A percentile compares a stretch with the other conserved stretches of the same genome.
Conservation (phyloP, 139 green algal species). For the Tetradesmus lagerheimii region DNA sequence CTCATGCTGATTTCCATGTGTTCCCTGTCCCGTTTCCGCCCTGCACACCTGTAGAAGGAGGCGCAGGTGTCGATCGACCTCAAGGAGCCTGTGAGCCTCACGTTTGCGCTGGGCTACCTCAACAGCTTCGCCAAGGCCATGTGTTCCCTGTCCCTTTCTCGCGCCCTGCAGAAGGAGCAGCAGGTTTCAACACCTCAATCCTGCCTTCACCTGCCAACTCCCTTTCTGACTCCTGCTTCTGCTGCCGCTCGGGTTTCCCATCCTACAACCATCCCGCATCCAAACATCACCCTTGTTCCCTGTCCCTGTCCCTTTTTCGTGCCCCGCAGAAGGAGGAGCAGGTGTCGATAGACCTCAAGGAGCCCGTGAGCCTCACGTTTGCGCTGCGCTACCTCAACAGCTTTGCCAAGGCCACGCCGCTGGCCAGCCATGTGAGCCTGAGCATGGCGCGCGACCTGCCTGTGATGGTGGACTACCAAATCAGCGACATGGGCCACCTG, state of each 20-base stretch:
- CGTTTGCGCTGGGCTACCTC: slow-evolving; percentile 98
- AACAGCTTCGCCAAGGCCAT: slow-evolving; percentile 97
- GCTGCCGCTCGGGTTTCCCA: no score
- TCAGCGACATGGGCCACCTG: slow-evolving; percentile 88
- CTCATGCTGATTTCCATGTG: no score
- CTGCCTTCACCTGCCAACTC: no score
- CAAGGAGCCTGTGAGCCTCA: slow-evolving; percentile 94
- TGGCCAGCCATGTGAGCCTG: slow-evolving; percentile 77
- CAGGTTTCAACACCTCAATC: slow-evolving; percentile 85
- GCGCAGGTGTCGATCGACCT: slow-evolving; percentile 92
- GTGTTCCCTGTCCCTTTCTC: neutral
- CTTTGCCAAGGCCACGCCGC: slow-evolving; percentile 91
- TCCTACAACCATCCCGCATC: no score
- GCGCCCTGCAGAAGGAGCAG: slow-evolving; percentile 79
- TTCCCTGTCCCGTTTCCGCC: no score
- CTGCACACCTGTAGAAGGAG: no score
- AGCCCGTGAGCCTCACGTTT: slow-evolving; percentile 97
- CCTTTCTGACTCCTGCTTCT: no score
- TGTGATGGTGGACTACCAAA: slow-evolving; percentile 94
- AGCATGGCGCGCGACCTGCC: slow-evolving; percentile 93
- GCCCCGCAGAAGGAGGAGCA: slow-evolving; percentile 82
- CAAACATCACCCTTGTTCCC: no score
- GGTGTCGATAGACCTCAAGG: slow-evolving; percentile 91
- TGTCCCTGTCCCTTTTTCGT: no score
- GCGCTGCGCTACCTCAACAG: slow-evolving; percentile 98